Base-by-base conservation (phyloP, 2,329 filamentous ascomycete genomes). In the Chaetomiaceae sp. region DNA sequence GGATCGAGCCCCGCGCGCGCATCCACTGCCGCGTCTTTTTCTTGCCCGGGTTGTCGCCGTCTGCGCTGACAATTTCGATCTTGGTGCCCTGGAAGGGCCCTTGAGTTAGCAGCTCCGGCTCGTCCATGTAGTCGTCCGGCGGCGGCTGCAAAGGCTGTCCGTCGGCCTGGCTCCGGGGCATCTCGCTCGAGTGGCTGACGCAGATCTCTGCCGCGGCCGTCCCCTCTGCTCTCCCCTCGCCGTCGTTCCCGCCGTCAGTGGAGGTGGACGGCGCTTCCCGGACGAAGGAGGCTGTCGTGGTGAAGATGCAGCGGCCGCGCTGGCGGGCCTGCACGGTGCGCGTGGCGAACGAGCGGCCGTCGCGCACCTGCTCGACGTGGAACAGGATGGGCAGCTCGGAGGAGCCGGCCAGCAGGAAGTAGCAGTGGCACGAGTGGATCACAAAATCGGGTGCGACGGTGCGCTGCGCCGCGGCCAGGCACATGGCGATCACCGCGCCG, bases 381-480 rank as follows among this genome's bases (percentile, higher is more conserved):
- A 95, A 97, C 52, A 96, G 76, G 55, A 97, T 86, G 26, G 93
- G 91, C 15, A 93, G 84, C 50, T 85, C 80, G 11, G 81, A 76
- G 61, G 91, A 86, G 22, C 93, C 93, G 4, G 91, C 90, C 2
- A 97, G 81, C 27, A 98, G 83, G 66, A 98, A 98, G 73, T 97
- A 98, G 78, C 93, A 97, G 76, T 98, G 93, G 86, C 95, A 96
- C 62, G 85, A 91, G 73, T 98, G 93, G 40, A 93, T 81, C 49
- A 83, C 78, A 67, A 95, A 96, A 62, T 86, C 75, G 20, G 73
- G 65, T 0, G 85, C 84, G 2, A 98, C 87, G 8, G 93, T 98
- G 61, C 82, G 80, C 66, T 95, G 89, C 19, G 88, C 93, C 2
- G 93, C 88, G 37, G 86, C 78, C 20, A 96, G 83, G 60, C 79